Evolutionary conservation across 2,329 filamentous ascomycete genomes (phyloP).

Genomic region (Verticillium isaacii): DNA sequence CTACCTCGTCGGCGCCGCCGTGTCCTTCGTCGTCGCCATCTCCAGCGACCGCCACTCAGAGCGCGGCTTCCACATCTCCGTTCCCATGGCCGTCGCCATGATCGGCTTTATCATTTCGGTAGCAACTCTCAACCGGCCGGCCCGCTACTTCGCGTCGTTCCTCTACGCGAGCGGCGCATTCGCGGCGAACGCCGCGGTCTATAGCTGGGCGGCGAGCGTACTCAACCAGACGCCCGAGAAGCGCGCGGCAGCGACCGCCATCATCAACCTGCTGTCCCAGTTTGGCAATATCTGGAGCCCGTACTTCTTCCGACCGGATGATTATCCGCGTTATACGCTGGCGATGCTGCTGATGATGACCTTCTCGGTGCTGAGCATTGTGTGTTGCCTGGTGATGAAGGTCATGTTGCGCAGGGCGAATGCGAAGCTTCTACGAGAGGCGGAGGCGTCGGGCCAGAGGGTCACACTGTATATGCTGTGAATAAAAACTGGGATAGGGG

Average conservation of each 20-base stretch:
- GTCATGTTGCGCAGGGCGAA: neutral
- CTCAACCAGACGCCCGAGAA: conserved; percentile 31
- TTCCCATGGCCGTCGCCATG: conserved; percentile 50
- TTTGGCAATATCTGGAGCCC: conserved; percentile 31
- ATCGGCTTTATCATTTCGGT: conserved; percentile 55
- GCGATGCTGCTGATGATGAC: conserved; percentile 19
- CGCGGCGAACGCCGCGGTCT: conserved; percentile 26
- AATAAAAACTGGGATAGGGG: too few species aligned
- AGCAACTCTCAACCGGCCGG: conserved; percentile 44
- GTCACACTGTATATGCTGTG: neutral
- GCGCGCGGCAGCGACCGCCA: conserved; percentile 24
- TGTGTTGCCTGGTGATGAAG: neutral
- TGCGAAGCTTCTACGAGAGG: neutral
- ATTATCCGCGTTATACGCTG: conserved; percentile 21
- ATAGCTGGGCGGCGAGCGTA: conserved; percentile 25
- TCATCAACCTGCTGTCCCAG: conserved; percentile 29
- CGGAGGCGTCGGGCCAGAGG: neutral
- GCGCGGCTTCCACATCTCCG: conserved; percentile 53
- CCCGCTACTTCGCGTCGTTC: conserved; percentile 47
- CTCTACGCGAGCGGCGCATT: conserved; percentile 25
- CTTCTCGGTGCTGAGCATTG: conserved; percentile 3
- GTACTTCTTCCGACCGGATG: conserved; percentile 27
- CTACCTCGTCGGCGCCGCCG: conserved; percentile 51
- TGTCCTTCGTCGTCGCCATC: conserved; percentile 53
- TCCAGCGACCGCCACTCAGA: conserved; percentile 57